A percentile compares a stretch with the other conserved stretches of the same genome.
Evolutionary conservation across 1,284 basidiomycete species (phyloP).

Genomic region (Cryptococcus sp.): DNA sequence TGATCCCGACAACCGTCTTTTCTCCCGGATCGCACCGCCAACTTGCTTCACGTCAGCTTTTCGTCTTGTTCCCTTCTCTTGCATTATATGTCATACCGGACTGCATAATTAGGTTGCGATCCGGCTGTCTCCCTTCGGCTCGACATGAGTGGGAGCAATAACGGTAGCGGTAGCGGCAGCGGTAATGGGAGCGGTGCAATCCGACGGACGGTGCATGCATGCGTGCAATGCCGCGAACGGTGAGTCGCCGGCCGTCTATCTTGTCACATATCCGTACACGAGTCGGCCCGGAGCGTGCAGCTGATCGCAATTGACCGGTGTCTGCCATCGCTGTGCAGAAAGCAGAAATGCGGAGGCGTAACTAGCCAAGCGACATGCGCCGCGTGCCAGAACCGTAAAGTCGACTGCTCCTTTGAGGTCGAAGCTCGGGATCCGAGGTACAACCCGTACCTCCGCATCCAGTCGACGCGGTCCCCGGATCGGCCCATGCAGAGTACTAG

Average conservation of each 20-base stretch:
- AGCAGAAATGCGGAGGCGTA: constrained; percentile 23
- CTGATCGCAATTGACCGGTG: background rate
- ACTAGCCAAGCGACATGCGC: constrained; percentile 16
- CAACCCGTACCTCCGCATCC: constrained; percentile 24
- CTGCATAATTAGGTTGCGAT: no score
- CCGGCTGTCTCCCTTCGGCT: no score
- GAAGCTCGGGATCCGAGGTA: constrained; percentile 22
- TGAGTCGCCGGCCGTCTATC: background rate
- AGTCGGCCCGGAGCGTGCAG: no score
- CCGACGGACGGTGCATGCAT: constrained; percentile 19
- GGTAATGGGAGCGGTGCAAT: constrained; percentile 4
- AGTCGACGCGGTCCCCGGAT: constrained; percentile 1
- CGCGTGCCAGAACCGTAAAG: constrained; percentile 15
- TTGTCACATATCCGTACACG: no score
- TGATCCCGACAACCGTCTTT: background rate
- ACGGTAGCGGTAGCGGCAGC: background rate
- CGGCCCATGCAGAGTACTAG: background rate
- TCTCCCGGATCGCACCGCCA: background rate
- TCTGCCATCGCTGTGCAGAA: constrained; percentile 5
- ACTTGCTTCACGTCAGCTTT: background rate
- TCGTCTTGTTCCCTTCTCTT: no score
- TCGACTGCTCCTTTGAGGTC: constrained; percentile 18
- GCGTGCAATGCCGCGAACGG: constrained; percentile 22
- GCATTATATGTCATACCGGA: no score
- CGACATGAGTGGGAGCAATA: background rate